Evolutionary conservation across 345 rosid species (phyloP), one percentile per base, ranked within the genome.

Genomic region (Eucalyptus urophylla): DNA sequence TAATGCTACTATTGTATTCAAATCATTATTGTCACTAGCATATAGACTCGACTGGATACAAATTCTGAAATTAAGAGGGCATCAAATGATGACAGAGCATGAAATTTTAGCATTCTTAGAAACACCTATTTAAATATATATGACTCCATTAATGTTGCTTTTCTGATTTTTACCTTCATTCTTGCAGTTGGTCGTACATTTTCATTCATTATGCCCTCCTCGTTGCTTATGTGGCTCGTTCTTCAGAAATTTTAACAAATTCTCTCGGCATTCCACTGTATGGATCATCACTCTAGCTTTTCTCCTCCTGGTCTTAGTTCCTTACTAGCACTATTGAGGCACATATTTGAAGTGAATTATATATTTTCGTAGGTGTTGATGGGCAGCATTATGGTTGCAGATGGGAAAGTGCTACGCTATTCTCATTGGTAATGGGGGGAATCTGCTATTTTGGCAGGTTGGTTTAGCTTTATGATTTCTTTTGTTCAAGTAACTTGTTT

Each of bases 381-480:
- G 72, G 87, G 72, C 88, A 72, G 91, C 83, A 69, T 89, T 90
- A n/a, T 92, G 89, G 90, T 93, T 96, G 94, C 96, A 97, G 98
- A 96, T 97, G 99, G 99, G 97, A 93, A 88, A 95, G 99, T 67
- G 99, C 95, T 85, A 89, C 96, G 85, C 89, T 96, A 54, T 96
- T 97, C 92, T 92, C 99, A 51, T 89, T 94, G 91, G 93, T 93
- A 69, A 92, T 96, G 4, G 99, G 99, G 89, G 93, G 98, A 88
- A 91, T 95, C 89, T 96, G 99, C 96, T 97, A 93, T 95, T 95
- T 95, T 92, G 99, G 99, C 89, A 96, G 99, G 99, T 96, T 91
- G 88, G 87, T 91, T 72, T 65, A 43, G 51, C 49, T 47, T 54
- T 60, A n/a, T 88, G 24, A 56, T 50, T 87, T 54, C 50, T 21